These are phyloP conservation scores for Plasmodium sp. DNA, from an alignment of 169 alveolate species.

Conservation along the genomic window DNA sequence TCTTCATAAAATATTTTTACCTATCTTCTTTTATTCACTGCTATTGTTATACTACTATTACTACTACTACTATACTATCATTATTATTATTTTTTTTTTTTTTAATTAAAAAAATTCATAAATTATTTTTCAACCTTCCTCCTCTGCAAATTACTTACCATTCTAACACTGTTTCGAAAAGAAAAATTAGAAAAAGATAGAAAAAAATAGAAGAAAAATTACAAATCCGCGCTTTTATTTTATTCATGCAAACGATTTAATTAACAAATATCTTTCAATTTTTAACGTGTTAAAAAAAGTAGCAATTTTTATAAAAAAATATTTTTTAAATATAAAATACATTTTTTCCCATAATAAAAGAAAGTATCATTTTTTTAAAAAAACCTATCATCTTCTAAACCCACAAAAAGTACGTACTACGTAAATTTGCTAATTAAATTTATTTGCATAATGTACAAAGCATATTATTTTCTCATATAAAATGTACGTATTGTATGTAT, in stretches of 20 bases:
- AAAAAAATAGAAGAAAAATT: background rate
- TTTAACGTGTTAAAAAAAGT: background rate
- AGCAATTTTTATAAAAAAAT: background rate
- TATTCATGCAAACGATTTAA: background rate
- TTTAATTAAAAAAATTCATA: background rate
- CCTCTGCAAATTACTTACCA: background rate
- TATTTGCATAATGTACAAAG: background rate
- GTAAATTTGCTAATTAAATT: background rate
- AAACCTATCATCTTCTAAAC: background rate
- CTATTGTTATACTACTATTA: too few species aligned
- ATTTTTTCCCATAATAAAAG: background rate
- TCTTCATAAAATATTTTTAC: background rate
- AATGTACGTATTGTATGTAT: background rate
- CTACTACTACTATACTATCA: background rate
- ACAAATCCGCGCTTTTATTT: background rate
- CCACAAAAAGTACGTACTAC: background rate
- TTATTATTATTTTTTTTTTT: too few species aligned
- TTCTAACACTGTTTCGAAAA: background rate
- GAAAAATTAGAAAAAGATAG: background rate
- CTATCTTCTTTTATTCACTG: background rate
- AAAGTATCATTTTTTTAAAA: background rate
- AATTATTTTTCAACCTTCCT: background rate
- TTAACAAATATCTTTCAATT: background rate
- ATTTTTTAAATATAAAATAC: background rate
- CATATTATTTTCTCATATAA: background rate